These are phyloP conservation scores for Pichia sorboxylosa DNA, from an alignment of 1,139 yeast species.

Conservation along the genomic window DNA sequence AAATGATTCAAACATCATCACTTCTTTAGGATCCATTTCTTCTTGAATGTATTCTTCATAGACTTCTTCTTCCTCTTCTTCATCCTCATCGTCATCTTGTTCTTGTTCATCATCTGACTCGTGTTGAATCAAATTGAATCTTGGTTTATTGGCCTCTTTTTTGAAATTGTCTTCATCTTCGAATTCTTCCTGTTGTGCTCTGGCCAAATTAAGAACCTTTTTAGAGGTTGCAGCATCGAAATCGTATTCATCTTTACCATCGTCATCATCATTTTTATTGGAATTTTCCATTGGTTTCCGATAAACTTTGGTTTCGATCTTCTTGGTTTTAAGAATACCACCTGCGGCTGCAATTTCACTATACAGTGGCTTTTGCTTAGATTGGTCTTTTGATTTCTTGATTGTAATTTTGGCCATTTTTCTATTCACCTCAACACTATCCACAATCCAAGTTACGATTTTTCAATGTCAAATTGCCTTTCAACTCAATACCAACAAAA, in stretches of 20 bases:
- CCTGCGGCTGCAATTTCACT: slow-evolving; percentile 63
- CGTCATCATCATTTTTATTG: slow-evolving; percentile 23
- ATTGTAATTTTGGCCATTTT: slow-evolving; percentile 56
- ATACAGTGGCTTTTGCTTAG: slow-evolving; percentile 67
- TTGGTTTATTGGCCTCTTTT: slow-evolving; percentile 22
- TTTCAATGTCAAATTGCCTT: too few species aligned
- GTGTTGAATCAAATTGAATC: slow-evolving; percentile 19
- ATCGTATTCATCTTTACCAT: slow-evolving; percentile 46
- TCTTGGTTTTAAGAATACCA: slow-evolving; percentile 45
- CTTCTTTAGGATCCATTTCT: slow-evolving; percentile 40
- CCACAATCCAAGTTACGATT: too few species aligned
- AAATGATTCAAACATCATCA: slow-evolving; percentile 57
- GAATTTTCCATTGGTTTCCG: slow-evolving; percentile 3
- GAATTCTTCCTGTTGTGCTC: slow-evolving; percentile 84
- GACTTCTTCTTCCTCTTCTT: slow-evolving; percentile 21
- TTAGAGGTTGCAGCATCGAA: slow-evolving; percentile 78
- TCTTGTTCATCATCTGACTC: slow-evolving; percentile 21
- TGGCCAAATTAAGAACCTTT: slow-evolving; percentile 78
- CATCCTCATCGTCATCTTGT: slow-evolving; percentile 19
- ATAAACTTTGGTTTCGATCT: not conserved
- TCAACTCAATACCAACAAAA: too few species aligned
- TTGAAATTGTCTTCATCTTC: slow-evolving; percentile 45
- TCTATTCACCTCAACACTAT: too few species aligned
- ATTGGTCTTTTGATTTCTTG: slow-evolving; percentile 37
- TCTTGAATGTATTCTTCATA: slow-evolving; percentile 28